These are phyloP conservation scores for Talaromyces marneffei DNA, from an alignment of 2,329 filamentous ascomycete species.

Conservation along the genomic window DNA sequence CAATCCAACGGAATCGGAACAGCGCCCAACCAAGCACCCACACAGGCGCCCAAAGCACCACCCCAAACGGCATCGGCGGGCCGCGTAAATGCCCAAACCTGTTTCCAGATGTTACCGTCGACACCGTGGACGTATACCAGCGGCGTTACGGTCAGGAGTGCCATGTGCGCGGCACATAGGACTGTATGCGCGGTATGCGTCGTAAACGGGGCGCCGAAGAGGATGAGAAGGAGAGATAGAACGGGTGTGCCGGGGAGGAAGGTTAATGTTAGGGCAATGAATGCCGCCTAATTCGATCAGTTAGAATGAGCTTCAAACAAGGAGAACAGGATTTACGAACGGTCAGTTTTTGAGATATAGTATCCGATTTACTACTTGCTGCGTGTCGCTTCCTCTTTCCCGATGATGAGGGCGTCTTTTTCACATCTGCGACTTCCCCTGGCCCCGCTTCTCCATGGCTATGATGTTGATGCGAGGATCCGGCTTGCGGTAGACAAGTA, in stretches of 20 bases:
- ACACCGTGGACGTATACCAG: constrained; percentile 82
- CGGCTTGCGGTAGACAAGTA: constrained; percentile 54
- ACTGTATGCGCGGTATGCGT: constrained; percentile 73
- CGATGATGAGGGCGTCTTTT: neutral
- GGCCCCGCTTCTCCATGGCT: neutral
- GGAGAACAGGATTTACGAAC: neutral
- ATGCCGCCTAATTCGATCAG: constrained; percentile 51
- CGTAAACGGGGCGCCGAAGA: constrained; percentile 87
- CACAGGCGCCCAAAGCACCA: constrained; percentile 65
- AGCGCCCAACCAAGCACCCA: constrained; percentile 89
- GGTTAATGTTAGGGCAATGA: constrained; percentile 59
- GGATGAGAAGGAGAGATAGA: constrained; percentile 60
- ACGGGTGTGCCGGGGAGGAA: constrained; percentile 51
- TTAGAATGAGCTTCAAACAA: neutral
- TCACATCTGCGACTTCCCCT: neutral
- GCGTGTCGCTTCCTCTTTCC: constrained; percentile 6
- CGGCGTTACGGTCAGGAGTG: constrained; percentile 70
- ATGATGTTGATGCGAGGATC: constrained; percentile 24
- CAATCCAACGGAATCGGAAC: constrained; percentile 94
- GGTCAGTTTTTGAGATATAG: constrained; percentile 11
- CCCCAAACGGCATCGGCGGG: constrained; percentile 83
- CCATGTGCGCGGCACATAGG: constrained; percentile 74
- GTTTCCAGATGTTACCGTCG: constrained; percentile 63
- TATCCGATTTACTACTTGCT: neutral
- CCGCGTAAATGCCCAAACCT: constrained; percentile 60